Evolutionary conservation across 495 filamentous ascomycete genomes (phyloP).

Genomic region (Chaetomium fimeti): DNA sequence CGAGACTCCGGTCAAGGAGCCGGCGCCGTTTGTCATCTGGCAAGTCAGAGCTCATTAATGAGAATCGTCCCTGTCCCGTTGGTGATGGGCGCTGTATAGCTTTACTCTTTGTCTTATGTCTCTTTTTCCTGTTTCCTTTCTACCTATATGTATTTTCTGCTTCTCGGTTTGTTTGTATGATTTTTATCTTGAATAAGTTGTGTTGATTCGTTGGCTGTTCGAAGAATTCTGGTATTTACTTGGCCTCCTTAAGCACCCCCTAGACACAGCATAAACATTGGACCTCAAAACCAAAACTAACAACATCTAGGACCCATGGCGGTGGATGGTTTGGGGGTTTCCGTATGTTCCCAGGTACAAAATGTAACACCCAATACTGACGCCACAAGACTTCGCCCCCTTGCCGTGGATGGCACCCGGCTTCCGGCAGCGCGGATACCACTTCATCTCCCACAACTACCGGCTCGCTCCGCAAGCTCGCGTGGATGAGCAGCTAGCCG

Average conservation of each 20-base stretch:
- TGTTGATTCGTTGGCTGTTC: too few relatives aligned
- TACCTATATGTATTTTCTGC: too few relatives aligned
- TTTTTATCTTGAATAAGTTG: too few relatives aligned
- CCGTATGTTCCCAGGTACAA: slow-evolving; percentile 16
- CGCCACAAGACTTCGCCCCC: slow-evolving; percentile 22
- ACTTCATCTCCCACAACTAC: slow-evolving; percentile 37
- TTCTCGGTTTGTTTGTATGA: too few relatives aligned
- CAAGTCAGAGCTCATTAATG: background rate
- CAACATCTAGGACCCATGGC: slow-evolving; percentile 28
- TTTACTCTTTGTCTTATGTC: background rate
- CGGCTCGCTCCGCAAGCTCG: slow-evolving; percentile 33
- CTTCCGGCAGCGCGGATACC: slow-evolving; percentile 31
- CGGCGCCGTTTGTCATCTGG: slow-evolving; percentile 31
- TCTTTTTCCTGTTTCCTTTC: background rate
- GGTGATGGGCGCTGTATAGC: too few relatives aligned
- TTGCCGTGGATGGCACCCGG: slow-evolving; percentile 30
- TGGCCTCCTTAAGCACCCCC: background rate
- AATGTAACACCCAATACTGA: background rate
- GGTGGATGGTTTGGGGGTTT: slow-evolving; percentile 32
- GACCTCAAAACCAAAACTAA: background rate
- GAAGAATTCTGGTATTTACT: too few relatives aligned
- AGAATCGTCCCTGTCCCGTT: background rate
- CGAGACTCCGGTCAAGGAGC: slow-evolving; percentile 13
- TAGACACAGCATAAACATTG: background rate
- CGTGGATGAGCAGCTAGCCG: slow-evolving; percentile 29